Evolutionary conservation across 192 early-diverging fungal species (phyloP), one percentile per base, ranked within the genome.

Genomic region (Mortierella claussenii): DNA sequence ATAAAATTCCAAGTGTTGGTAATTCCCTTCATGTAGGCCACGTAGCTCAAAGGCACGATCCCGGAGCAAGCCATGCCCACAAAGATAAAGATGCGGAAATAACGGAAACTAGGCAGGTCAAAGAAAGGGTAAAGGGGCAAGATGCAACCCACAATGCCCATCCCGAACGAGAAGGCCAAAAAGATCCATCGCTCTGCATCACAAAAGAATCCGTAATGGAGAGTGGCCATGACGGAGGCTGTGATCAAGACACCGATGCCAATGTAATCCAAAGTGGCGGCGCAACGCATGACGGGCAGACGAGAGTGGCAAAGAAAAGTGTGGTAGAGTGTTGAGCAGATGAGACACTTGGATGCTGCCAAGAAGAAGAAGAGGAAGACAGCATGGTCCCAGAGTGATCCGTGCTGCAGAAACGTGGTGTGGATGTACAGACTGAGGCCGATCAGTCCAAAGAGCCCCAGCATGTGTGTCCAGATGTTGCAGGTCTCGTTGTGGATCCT

Each of bases 401-500:
- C 65, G 13, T 53, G 42, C 20, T 71, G 32, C 21, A 84, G 67
- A 34, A 68, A 68, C 15, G 65, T 70, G 0, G 65, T 80, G 31
- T 68, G 65, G 40, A 87, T 82, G 49, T 87, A 83, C 15, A 85
- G 54, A 0, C 83, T 85, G 0, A 90, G 55, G 21, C 58, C 78
- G 10, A 90, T 60, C 48, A 90, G 86, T 12, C 86, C 79, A 24
- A 86, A 18, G 23, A 87, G 81, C 2, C 85, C 89, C 27, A 88
- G 34, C 27, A 90, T 75, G 65, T 90, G 89, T 10, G 89, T 87
- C 75, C 82, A 90, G 50, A 90, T 90, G 53, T 90, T 90, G 50
- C 87, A 85, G 0, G 89, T 87, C 64, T 91, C 89, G 49, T 91
- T 91, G 52, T 91, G 89, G 34, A 89, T 55, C 55, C 69, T 79